Percentiles rank a stretch among this genome's conserved stretches.
These are phyloP conservation scores for Talaromyces piceae DNA, from an alignment of 2,329 filamentous ascomycete genomes.

Conservation along the genomic window DNA sequence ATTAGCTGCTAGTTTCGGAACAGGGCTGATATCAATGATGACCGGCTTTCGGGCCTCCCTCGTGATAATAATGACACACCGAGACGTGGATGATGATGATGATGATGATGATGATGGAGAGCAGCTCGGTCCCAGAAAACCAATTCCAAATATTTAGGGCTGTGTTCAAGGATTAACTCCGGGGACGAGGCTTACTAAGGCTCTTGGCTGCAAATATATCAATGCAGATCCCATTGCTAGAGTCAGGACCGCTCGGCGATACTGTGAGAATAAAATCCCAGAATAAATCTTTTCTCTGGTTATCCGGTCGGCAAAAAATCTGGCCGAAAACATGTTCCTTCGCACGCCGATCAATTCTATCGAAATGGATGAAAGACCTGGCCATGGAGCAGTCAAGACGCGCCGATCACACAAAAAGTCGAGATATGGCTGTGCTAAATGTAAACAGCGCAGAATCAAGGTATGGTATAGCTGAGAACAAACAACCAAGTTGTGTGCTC, in stretches of 20 bases:
- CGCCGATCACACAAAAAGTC: slow-evolving; percentile 26
- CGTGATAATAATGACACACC: too few species aligned
- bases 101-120: too few species aligned
- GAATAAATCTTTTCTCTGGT: not conserved
- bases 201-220: not conserved
- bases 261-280: not conserved
- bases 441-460: slow-evolving; percentile 31
- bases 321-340: not conserved
- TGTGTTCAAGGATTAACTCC: not conserved
- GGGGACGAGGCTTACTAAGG: not conserved
- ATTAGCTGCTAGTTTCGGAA: too few species aligned
- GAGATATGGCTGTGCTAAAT: slow-evolving; percentile 26
- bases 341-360: not conserved
- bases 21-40: too few species aligned
- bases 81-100: too few species aligned
- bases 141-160: slow-evolving; percentile 9
- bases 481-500: not conserved
- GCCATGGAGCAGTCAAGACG: slow-evolving; percentile 9
- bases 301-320: not conserved
- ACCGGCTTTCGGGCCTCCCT: too few species aligned
- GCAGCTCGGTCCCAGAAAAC: too few species aligned
- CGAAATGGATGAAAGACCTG: not conserved
- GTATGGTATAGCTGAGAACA: slow-evolving; percentile 13
- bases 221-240: not conserved
- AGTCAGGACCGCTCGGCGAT: not conserved